phyloP scores from a whole-genome alignment of 306 rosid genomes.

The Quercus dentata region DNA sequence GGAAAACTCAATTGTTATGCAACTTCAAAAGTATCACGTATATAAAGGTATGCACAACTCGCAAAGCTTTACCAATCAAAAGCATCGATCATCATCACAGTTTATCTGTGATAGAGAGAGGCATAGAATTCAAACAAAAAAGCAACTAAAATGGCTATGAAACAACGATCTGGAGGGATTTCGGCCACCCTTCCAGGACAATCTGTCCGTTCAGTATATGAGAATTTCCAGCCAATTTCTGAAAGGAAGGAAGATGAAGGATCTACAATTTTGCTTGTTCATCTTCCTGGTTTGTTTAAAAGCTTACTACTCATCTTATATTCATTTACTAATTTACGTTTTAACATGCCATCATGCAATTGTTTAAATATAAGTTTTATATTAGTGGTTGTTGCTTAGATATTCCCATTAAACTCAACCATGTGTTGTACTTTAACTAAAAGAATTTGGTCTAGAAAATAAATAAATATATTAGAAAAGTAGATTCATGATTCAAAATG shows the following conservation, averaged over 20 bases:
- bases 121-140: neutral
- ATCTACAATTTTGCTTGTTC: slow-evolving; percentile 29
- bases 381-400: too few relatives aligned
- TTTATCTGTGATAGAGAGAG: neutral
- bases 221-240: slow-evolving; percentile 35
- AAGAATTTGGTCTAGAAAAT: too few relatives aligned
- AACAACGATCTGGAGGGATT: slow-evolving; percentile 16
- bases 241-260: slow-evolving; percentile 37
- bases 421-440: too few relatives aligned
- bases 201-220: slow-evolving; percentile 23
- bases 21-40: neutral
- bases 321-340: too few relatives aligned
- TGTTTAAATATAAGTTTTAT: too few relatives aligned
- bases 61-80: neutral
- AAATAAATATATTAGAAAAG: too few relatives aligned
- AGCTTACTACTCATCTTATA: too few relatives aligned
- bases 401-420: too few relatives aligned
- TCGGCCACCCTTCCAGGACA: slow-evolving; percentile 16
- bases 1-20: slow-evolving; percentile 16
- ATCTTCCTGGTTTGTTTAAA: slow-evolving; percentile 43
- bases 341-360: too few relatives aligned
- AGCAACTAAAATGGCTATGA: slow-evolving; percentile 35
- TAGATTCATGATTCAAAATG: neutral
- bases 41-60: neutral
- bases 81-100: neutral